Conservation (phyloP, 257 asterid genomes). For the Solanum peruvianum region DNA sequence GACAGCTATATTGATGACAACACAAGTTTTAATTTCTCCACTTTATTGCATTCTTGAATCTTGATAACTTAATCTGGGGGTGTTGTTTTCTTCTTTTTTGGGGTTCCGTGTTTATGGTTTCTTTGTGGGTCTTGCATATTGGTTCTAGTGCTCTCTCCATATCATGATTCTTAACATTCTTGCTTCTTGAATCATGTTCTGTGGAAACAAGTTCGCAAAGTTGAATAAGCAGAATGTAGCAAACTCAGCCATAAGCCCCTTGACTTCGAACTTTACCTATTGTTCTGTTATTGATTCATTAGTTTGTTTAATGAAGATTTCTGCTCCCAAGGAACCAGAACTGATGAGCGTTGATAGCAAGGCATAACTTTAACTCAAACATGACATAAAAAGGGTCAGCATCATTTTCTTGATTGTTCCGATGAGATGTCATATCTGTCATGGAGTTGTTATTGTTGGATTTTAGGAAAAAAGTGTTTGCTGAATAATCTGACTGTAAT, state of each 20-base stretch:
- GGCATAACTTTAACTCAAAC: conserved; percentile 14
- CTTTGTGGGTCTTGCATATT: too few relatives aligned
- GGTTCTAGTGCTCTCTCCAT: too few relatives aligned
- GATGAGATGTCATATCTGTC: background rate
- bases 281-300: background rate
- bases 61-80: too few relatives aligned
- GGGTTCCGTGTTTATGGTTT: too few relatives aligned
- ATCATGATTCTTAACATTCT: too few relatives aligned
- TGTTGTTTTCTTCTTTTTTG: too few relatives aligned
- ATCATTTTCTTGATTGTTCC: background rate
- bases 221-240: conserved; percentile 7
- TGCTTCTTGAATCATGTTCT: background rate
- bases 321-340: conserved; percentile 15
- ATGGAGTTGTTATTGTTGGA: background rate
- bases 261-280: background rate
- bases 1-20: too few relatives aligned
- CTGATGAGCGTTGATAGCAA: conserved; percentile 42
- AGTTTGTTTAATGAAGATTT: background rate
- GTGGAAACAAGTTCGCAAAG: conserved; percentile 37
- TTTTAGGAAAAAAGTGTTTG: background rate
- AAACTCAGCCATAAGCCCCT: conserved; percentile 10
- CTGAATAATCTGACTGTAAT: background rate
- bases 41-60: too few relatives aligned
- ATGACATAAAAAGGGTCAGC: background rate
- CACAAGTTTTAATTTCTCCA: too few relatives aligned